phyloP scores from a whole-genome alignment of 2,329 filamentous ascomycete species.

The Xylaria polymorpha region DNA sequence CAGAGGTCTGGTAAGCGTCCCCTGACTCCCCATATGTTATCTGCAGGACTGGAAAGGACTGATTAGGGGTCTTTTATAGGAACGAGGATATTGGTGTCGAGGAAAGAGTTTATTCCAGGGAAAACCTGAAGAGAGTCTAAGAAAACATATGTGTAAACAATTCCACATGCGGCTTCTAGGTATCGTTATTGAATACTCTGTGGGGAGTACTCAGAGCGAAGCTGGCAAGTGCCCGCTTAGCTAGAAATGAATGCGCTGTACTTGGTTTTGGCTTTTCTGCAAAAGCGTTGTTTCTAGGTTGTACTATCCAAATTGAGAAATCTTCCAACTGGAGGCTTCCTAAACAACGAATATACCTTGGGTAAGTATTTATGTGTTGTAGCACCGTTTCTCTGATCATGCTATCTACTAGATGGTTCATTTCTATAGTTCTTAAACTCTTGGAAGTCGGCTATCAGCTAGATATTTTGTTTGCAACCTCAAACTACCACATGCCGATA shows the following conservation, averaged over 20 bases:
- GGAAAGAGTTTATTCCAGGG: conserved; percentile 47
- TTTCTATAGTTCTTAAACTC: not conserved
- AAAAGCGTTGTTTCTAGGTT: not conserved
- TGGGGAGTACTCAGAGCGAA: not conserved
- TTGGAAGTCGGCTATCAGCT: not conserved
- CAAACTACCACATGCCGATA: not conserved
- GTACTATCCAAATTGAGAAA: not conserved
- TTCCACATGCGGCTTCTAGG: not conserved
- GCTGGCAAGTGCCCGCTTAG: not conserved
- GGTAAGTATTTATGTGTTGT: not conserved
- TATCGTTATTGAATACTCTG: not conserved
- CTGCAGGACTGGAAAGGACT: not conserved
- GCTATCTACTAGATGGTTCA: not conserved
- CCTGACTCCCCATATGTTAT: not conserved
- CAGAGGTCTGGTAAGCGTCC: conserved; percentile 72
- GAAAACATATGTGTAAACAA: not conserved
- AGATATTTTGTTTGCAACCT: not conserved
- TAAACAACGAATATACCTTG: not conserved
- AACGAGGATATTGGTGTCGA: conserved; percentile 51
- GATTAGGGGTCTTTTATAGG: conserved; percentile 35
- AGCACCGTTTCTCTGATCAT: not conserved
- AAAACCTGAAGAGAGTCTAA: conserved; percentile 28
- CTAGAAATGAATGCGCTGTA: not conserved
- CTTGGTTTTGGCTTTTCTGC: not conserved
- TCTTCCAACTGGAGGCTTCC: not conserved